Evolutionary conservation across 495 filamentous ascomycete species (phyloP), one percentile per base, ranked within the genome.

Genomic region (Darksidea phi): DNA sequence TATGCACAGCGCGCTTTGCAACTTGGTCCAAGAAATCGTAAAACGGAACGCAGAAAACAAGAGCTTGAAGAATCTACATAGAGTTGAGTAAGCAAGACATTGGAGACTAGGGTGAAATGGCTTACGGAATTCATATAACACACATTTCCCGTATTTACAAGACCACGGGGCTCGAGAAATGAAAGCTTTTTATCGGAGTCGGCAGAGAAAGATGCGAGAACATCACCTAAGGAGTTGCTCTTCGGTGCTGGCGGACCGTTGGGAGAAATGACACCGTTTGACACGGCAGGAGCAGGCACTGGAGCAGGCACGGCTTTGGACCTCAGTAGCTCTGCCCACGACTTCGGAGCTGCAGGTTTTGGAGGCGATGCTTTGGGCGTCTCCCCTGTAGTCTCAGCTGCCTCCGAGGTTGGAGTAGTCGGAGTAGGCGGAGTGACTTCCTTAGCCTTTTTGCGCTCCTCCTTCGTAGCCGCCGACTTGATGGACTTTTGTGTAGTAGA

Each of bases 101-200:
- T 28, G 24, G 49, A 41, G 15, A 58, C n/a, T n/a, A 0, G 11
- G 38, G 6, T 6, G 13, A 10, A 23, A 28, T 42, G 23, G 74
- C 90, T 77, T 81, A 97, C 94, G 46, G 94, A 96, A 78, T 97
- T 98, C 95, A 98, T 97, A 78, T 97, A 98, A 76, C 94, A 98
- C 91, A 97, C 94, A 70, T 98, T 98, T 7, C 94, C 94, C 45
- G 92, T 95, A 74, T 98, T 98, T 46, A 96, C 86, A 67, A 98
- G 82, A 4, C 94, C 94, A 49, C 95, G 81, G n/a, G 94, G 94
- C 72, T 97, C 90, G 5, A 98, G 79, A 70, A 97, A 97, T 11
- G 85, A 75, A 50, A 93, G 76, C 66, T 89, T 91, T 41, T 79
- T 77, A 41, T 77, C 76, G 25, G 79, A 79, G 37, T 86, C 77